Evolutionary conservation across 169 alveolate genomes (phyloP).

Genomic region (Perkinsus chesapeaki): DNA sequence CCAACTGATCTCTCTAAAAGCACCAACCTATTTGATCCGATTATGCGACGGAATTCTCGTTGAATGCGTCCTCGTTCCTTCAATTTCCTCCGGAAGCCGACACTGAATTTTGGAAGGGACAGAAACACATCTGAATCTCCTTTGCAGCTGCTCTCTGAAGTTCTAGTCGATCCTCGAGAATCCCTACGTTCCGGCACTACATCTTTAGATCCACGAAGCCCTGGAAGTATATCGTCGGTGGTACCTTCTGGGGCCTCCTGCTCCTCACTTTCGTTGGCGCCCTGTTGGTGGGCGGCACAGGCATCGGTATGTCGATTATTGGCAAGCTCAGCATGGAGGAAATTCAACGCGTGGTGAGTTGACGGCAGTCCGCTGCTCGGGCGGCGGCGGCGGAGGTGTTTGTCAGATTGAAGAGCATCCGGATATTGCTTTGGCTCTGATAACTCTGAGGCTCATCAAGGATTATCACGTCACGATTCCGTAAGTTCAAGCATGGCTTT

Average conservation of each 20-base stretch:
- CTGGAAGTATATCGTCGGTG: neutral
- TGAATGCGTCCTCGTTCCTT: too few relatives aligned
- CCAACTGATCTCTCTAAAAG: too few relatives aligned
- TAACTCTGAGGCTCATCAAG: neutral
- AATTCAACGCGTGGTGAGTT: neutral
- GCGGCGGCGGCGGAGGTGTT: neutral
- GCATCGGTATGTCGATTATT: neutral
- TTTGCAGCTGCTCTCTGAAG: too few relatives aligned
- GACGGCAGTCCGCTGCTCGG: neutral
- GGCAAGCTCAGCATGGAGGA: neutral
- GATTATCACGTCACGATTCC: neutral
- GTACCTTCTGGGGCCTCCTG: neutral
- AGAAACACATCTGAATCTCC: too few relatives aligned
- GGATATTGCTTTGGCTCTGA: neutral
- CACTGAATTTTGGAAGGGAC: neutral
- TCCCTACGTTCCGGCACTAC: neutral
- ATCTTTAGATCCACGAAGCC: neutral
- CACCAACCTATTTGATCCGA: too few relatives aligned
- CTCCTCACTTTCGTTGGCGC: neutral
- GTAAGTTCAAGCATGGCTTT: neutral
- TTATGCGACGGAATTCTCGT: too few relatives aligned
- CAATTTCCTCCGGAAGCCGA: neutral
- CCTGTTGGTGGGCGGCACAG: neutral
- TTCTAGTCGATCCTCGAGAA: too few relatives aligned
- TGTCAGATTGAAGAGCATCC: neutral